Base-by-base conservation (phyloP, 2,329 filamentous ascomycete genomes). In the Fusarium burgessii region DNA sequence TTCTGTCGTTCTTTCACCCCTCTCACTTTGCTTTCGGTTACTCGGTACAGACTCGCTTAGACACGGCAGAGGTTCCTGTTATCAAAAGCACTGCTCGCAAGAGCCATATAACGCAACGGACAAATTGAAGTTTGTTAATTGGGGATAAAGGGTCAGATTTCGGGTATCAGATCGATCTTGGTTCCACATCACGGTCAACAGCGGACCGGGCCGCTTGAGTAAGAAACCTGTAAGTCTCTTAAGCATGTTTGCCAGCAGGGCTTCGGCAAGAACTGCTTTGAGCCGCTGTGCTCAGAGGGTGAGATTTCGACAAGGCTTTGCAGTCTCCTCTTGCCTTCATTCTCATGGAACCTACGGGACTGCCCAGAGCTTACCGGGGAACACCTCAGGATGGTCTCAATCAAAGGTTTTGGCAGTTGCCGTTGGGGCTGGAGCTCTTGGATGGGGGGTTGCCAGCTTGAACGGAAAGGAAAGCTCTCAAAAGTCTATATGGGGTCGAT, bases 391-490 rank as follows among this genome's bases (percentile, higher is more conserved):
- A 49, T 79, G 77, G 77, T 75, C 77, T 11, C 70, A 80, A 7
- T 72, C 77, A 27, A 78, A 77, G 5, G 80, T 84, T 6, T 70
- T 82, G 32, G 80, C 77, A 18, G 74, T 84, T 29, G 82, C 82
- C n/a, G 73, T 76, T 7, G 80, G 76, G 3, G 80, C 84, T 18
- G 82, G 82, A 15, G 67, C 81, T 51, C 56, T 80, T 45, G 84
- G 83, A 25, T 85, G 83, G 83, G 80, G 81, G 5, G 58, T 82
- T 25, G 81, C 83, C 11, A 77, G 77, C 35, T 75, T 74, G 69
- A 73, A 65, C 14, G 62, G 61, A 12, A 45, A 57, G 17, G 66
- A 40, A 35, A 54, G 63, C n/a, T 38, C 41, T n/a, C 59, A 58
- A 29, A 50, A 50, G n/a, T 43, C 60, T 59, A 55, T 72, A 67